Evolutionary conservation across 2,329 filamentous ascomycete species (phyloP), one percentile per base, ranked within the genome.

Genomic region (Botrytis sinoallii): DNA sequence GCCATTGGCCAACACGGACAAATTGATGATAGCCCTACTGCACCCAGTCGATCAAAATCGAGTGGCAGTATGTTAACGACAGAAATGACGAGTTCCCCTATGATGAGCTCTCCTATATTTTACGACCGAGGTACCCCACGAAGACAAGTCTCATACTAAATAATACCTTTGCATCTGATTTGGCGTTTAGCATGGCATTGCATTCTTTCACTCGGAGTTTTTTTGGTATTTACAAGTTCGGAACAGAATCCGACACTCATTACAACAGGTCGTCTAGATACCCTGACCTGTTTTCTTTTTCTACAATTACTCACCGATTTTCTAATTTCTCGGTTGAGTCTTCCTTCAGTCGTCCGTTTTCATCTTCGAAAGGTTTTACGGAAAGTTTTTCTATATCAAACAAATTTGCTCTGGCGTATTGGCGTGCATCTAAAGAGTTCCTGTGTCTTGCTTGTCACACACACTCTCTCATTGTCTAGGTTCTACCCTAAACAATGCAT

Each of bases 1-100:
- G 95, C 96, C 42, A 98, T 98, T 83, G 96, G 95, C 64, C 89
- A 96, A 81, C 88, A 91, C 70, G 85, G 87, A 61, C 81, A 84
- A 76, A 82, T 87, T 63, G 85, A 89, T 66, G 87, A 88, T 74
- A 90, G 89, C n/a, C 89, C 89, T 3, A 90, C 88, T 1, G 88
- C 78, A 35, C 79, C 80, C 1, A 78, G 75, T 68, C 79, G 80
- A 73, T 78, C 78, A 64, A 78, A 75, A 65, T 74, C 72, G 42
- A 77, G 74, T 65, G 74, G 71, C 44, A 77, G 76, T 69, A 75
- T 78, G 35, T 85, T 86, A 78, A 79, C 76, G 76, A 78, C 74
- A 66, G 77, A 77, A 73, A 77, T 73, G 82, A 69, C 52, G 46
- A 73, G 64, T 29, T 73, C 72, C 44, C 66, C 59, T 63, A 71